Conservation (phyloP, 1,139 yeast species). For the Yamadazyma atmosphaerica region DNA sequence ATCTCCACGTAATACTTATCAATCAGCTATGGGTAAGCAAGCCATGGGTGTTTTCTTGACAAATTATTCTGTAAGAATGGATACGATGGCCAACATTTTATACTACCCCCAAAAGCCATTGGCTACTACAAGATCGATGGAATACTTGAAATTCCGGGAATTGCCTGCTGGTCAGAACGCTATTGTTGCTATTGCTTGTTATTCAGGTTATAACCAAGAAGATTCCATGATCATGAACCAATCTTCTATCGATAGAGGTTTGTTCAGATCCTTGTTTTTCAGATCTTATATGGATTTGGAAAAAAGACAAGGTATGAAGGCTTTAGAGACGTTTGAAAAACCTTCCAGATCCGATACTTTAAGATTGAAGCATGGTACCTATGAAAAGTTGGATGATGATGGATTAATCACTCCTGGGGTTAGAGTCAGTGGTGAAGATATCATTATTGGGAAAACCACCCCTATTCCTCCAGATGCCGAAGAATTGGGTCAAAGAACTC, state of each 20-base stretch:
- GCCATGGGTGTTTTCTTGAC: constrained; percentile 99
- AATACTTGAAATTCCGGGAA: constrained; percentile 93
- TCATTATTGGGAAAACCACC: constrained; percentile 96
- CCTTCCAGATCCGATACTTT: constrained; percentile 93
- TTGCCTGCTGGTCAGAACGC: constrained; percentile 99
- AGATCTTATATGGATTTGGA: constrained; percentile 99
- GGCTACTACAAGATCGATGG: constrained; percentile 99
- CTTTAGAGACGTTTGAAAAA: constrained; percentile 92
- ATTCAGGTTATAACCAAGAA: constrained; percentile 98
- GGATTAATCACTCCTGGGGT: constrained; percentile 98
- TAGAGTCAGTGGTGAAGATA: constrained; percentile 97
- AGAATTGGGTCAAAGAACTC: constrained; percentile 97
- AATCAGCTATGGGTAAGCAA: constrained; percentile 99
- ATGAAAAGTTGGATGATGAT: constrained; percentile 96
- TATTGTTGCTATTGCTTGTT: constrained; percentile 95
- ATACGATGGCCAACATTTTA: constrained; percentile 96
- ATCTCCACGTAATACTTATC: constrained; percentile 98
- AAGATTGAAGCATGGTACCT: constrained; percentile 95
- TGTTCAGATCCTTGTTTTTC: constrained; percentile 92
- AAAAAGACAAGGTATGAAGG: constrained; percentile 97
- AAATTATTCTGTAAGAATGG: constrained; percentile 96
- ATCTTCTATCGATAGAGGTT: constrained; percentile 93
- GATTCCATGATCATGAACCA: constrained; percentile 99
- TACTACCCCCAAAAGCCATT: constrained; percentile 99
- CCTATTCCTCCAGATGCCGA: constrained; percentile 98